Evolutionary conservation across 2,329 filamentous ascomycete genomes (phyloP).

Genomic region (Ophiobolus disseminans): DNA sequence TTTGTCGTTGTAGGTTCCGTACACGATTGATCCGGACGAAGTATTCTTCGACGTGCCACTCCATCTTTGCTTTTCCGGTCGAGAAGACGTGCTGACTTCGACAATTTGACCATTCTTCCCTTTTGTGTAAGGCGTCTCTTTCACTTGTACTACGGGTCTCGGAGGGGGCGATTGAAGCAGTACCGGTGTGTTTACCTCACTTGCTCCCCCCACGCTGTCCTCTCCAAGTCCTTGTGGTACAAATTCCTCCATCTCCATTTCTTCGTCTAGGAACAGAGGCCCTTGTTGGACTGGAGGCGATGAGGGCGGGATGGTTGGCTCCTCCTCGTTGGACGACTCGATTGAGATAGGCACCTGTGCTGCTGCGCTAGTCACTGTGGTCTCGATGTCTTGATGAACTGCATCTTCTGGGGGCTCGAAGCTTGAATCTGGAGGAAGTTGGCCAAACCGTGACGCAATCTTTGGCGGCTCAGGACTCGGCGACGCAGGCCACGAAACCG

Average conservation of each 20-base stretch:
- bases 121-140: conserved; percentile 39
- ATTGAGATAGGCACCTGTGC: background rate
- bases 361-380: background rate
- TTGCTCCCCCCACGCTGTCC: conserved; percentile 10
- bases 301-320: conserved; percentile 16
- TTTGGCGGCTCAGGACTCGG: conserved; percentile 26
- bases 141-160: conserved; percentile 32
- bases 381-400: background rate
- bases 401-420: conserved; percentile 11
- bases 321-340: conserved; percentile 18
- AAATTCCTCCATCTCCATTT: conserved; percentile 38
- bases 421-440: conserved; percentile 44
- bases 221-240: conserved; percentile 41
- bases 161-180: background rate
- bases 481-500: conserved; percentile 30
- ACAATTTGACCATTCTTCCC: conserved; percentile 13
- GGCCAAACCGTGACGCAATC: conserved; percentile 4
- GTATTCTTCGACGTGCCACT: conserved; percentile 23
- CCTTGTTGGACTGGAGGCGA: conserved; percentile 21
- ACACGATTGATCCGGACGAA: conserved; percentile 35
- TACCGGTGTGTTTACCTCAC: background rate
- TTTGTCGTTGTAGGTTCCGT: conserved; percentile 31
- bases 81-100: conserved; percentile 1
- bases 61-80: conserved; percentile 15
- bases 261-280: conserved; percentile 27